phyloP scores from a whole-genome alignment of 176 grass and related monocot species.

The Phragmites australis region DNA sequence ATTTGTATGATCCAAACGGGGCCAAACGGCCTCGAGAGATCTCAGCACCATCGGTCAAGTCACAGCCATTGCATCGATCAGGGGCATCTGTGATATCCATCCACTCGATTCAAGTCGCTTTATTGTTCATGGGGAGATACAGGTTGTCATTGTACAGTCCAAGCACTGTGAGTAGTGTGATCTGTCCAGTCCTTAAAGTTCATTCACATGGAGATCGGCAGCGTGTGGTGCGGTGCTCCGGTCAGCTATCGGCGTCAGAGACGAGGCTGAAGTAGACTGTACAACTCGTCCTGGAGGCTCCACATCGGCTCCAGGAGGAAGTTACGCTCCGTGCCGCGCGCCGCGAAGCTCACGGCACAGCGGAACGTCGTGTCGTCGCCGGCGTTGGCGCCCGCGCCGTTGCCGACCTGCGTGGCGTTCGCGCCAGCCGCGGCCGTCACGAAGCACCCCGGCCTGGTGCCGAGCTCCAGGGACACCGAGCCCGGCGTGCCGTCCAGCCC shows the following conservation, averaged over 20 bases:
- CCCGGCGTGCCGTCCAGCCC: conserved; percentile 58
- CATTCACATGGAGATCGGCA: background rate
- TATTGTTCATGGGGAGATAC: background rate
- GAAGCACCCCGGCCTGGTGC: conserved; percentile 59
- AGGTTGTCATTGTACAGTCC: background rate
- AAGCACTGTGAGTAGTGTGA: background rate
- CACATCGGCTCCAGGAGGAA: conserved; percentile 75
- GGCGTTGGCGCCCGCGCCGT: background rate
- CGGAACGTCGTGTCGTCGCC: conserved; percentile 39
- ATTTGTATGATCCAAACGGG: too few relatives aligned
- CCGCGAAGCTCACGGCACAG: conserved; percentile 61
- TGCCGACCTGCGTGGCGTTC: conserved; percentile 19
- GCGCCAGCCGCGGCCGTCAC: conserved; percentile 26
- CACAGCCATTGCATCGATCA: too few relatives aligned
- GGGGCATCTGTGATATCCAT: background rate
- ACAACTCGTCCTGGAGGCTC: conserved; percentile 79
- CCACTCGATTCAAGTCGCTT: background rate
- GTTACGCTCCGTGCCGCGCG: conserved; percentile 59
- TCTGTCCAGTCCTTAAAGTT: background rate
- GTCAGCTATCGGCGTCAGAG: conserved; percentile 10
- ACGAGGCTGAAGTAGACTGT: conserved; percentile 82
- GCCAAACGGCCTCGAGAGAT: too few relatives aligned
- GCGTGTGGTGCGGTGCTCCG: background rate
- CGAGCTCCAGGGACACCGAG: conserved; percentile 62
- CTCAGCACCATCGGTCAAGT: too few relatives aligned